Evolutionary conservation across 179 eudicot genomes (phyloP).

Genomic region (Sideroxylon spinosum): DNA sequence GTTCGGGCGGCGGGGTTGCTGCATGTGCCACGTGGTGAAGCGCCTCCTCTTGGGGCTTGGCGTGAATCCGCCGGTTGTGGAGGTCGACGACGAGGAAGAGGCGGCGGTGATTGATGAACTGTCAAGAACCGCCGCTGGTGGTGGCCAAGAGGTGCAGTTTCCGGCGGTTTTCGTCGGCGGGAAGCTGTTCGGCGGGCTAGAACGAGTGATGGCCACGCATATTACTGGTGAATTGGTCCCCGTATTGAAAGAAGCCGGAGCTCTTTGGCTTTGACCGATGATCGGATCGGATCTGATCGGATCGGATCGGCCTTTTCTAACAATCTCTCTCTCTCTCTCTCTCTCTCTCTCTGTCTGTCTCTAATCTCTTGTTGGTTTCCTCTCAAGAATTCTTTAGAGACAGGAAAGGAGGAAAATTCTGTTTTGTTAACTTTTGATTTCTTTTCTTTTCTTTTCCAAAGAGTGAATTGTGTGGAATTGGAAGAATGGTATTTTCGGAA

Average conservation of each 20-base stretch:
- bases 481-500: not conserved
- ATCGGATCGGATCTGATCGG: not conserved
- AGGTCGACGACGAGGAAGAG: slow-evolving; percentile 45
- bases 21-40: slow-evolving; percentile 80
- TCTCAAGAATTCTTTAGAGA: not conserved
- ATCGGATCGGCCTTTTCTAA: not conserved
- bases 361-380: not conserved
- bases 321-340: not conserved
- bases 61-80: slow-evolving; percentile 61
- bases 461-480: not conserved
- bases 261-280: slow-evolving; percentile 64
- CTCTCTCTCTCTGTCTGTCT: not conserved
- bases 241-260: slow-evolving; percentile 64
- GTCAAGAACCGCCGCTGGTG: slow-evolving; percentile 11
- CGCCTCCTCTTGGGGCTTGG: slow-evolving; percentile 56
- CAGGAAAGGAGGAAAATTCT: not conserved
- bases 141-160: slow-evolving; percentile 32
- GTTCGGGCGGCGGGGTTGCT: slow-evolving; percentile 62
- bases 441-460: not conserved
- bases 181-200: slow-evolving; percentile 64
- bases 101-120: slow-evolving; percentile 29
- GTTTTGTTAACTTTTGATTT: no score
- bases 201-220: slow-evolving; percentile 69
- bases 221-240: slow-evolving; percentile 87
- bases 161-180: slow-evolving; percentile 84